Percentiles rank a stretch among this genome's conserved stretches.
Conservation (phyloP, 2,329 filamentous ascomycete species). For the Periconia sp. region DNA sequence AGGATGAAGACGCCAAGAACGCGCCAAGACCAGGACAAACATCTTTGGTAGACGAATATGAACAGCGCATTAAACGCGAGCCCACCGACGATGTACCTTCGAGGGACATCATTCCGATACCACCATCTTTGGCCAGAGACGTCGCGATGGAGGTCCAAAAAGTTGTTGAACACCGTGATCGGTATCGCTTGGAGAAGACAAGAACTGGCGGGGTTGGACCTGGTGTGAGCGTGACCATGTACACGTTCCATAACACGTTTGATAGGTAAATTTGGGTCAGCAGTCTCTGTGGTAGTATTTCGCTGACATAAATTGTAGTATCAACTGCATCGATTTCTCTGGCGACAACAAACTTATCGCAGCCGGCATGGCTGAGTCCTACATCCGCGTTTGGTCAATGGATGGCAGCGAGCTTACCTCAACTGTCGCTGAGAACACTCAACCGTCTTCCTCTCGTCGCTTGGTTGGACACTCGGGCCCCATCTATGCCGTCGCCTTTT, state of each 20-base stretch:
- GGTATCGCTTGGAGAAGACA: slow-evolving; percentile 78
- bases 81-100: slow-evolving; percentile 82
- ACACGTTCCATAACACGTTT: slow-evolving; percentile 95
- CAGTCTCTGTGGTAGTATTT: not conserved
- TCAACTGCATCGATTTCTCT: slow-evolving; percentile 95
- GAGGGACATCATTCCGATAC: slow-evolving; percentile 78
- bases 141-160: slow-evolving; percentile 94
- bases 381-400: slow-evolving; percentile 91
- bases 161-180: slow-evolving; percentile 87
- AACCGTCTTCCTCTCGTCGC: slow-evolving; percentile 68
- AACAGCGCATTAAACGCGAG: slow-evolving; percentile 84
- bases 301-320: slow-evolving; percentile 51
- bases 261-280: slow-evolving; percentile 67
- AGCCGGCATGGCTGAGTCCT: slow-evolving; percentile 88
- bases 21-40: slow-evolving; percentile 70
- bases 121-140: slow-evolving; percentile 84
- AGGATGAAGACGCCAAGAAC: slow-evolving; percentile 78
- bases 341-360: slow-evolving; percentile 86
- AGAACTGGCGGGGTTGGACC: slow-evolving; percentile 81
- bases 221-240: slow-evolving; percentile 90
- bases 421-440: slow-evolving; percentile 58
- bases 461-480: slow-evolving; percentile 87
- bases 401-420: slow-evolving; percentile 80
- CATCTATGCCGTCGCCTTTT: slow-evolving; percentile 88
- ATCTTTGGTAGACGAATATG: slow-evolving; percentile 84